Conservation (phyloP, 2,329 filamentous ascomycete species). For the Verticillium nonalfalfae region DNA sequence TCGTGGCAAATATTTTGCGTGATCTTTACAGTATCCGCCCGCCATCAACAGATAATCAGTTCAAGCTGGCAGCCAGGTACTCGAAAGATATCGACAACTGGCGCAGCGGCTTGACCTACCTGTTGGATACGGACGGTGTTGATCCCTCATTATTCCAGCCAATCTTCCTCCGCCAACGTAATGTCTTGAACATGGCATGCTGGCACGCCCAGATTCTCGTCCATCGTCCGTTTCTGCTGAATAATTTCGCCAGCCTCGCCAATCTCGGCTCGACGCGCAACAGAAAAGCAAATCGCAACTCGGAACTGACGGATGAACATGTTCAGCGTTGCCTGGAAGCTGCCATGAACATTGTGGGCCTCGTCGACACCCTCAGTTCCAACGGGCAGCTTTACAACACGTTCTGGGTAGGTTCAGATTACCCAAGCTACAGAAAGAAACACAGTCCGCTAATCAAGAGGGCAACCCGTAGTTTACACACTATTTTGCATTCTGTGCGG, state of each 20-base stretch:
- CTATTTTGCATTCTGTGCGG: slow-evolving; percentile 36
- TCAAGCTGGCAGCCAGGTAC: slow-evolving; percentile 18
- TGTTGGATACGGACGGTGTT: slow-evolving; percentile 29
- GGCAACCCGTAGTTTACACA: slow-evolving; percentile 22
- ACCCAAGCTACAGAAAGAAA: not conserved
- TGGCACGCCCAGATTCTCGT: slow-evolving; percentile 33
- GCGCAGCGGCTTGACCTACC: slow-evolving; percentile 23
- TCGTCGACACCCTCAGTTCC: slow-evolving; percentile 29
- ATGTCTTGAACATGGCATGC: slow-evolving; percentile 32
- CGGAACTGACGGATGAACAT: slow-evolving; percentile 10
- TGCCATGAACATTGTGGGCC: slow-evolving; percentile 27
- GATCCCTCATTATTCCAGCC: slow-evolving; percentile 23
- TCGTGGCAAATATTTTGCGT: slow-evolving; percentile 25
- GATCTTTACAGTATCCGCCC: slow-evolving; percentile 27
- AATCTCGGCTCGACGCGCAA: slow-evolving; percentile 5
- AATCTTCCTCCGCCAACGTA: slow-evolving; percentile 30
- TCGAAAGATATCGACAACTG: slow-evolving; percentile 23
- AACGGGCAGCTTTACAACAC: slow-evolving; percentile 27
- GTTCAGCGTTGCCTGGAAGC: slow-evolving; percentile 25
- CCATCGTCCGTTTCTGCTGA: slow-evolving; percentile 27
- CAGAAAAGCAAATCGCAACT: not conserved
- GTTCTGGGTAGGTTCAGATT: slow-evolving; percentile 27
- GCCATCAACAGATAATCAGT: slow-evolving; percentile 16
- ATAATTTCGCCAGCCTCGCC: slow-evolving; percentile 18
- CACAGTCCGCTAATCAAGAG: not conserved